A percentile compares a stretch with the other conserved stretches of the same genome.
Evolutionary conservation across 129 eudicot species (phyloP).

Genomic region (Solidago caesia): DNA sequence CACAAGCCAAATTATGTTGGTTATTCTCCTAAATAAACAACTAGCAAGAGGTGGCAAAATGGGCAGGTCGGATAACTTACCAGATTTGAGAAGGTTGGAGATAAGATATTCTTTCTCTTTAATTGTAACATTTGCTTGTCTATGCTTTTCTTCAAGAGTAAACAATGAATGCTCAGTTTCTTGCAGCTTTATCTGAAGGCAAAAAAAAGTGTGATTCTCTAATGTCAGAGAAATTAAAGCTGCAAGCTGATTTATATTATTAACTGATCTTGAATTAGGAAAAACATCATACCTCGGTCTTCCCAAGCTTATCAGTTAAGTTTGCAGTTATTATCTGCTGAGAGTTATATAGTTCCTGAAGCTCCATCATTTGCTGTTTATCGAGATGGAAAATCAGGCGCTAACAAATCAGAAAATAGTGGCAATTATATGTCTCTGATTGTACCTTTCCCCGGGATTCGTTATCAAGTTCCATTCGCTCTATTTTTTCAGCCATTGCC

Average conservation of each 20-base stretch:
- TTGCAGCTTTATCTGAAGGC: constrained; percentile 76
- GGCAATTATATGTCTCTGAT: not conserved
- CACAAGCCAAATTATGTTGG: not conserved
- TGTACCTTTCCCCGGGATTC: constrained; percentile 94
- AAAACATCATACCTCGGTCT: constrained; percentile 65
- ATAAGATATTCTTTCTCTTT: constrained; percentile 91
- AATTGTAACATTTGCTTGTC: constrained; percentile 91
- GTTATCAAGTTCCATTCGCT: constrained; percentile 88
- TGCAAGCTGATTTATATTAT: not conserved
- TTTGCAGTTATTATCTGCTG: constrained; percentile 75
- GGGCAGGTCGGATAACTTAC: constrained; percentile 32
- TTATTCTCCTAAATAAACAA: not conserved
- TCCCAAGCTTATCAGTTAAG: constrained; percentile 76
- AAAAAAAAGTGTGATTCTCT: constrained; percentile 10
- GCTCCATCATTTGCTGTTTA: constrained; percentile 83
- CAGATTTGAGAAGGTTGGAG: constrained; percentile 86
- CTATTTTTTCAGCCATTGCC: constrained; percentile 96
- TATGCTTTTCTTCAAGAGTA: constrained; percentile 90
- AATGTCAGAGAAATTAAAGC: not conserved
- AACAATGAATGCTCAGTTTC: constrained; percentile 86
- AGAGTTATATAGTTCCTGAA: constrained; percentile 75
- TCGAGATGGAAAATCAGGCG: not conserved
- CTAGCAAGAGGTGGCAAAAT: not conserved
- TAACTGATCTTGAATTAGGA: not conserved
- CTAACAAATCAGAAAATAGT: not conserved